phyloP scores from a whole-genome alignment of 2,329 filamentous ascomycete species.

The Penicillium sp. region DNA sequence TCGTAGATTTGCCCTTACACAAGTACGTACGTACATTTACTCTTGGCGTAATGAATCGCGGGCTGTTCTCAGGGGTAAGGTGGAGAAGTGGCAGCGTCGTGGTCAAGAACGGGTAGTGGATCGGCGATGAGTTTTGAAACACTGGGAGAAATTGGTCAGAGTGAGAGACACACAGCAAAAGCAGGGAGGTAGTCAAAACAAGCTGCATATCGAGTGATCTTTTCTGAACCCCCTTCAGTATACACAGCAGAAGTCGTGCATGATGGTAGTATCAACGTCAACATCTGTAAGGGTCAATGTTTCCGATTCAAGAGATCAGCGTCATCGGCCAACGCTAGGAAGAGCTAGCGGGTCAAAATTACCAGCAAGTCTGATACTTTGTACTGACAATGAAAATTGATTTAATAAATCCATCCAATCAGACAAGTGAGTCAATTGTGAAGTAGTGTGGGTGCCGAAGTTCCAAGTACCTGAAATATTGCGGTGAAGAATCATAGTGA shows the following conservation, averaged over 20 bases:
- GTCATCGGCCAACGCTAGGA: constrained; percentile 5
- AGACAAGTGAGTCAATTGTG: constrained; percentile 4
- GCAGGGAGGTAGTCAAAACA: not conserved
- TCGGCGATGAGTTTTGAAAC: constrained; percentile 14
- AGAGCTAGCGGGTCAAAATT: constrained; percentile 9
- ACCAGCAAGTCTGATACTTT: not conserved
- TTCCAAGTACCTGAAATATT: constrained; percentile 10
- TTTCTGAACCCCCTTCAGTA: no score
- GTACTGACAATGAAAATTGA: not conserved
- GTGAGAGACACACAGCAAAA: no score
- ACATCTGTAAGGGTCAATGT: not conserved
- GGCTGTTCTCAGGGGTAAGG: constrained; percentile 28
- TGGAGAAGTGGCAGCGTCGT: constrained; percentile 15
- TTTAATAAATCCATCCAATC: constrained; percentile 15
- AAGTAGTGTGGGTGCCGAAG: constrained; percentile 13
- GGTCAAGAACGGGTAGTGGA: constrained; percentile 25
- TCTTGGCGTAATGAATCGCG: constrained; percentile 19
- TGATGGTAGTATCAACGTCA: not conserved
- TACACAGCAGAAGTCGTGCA: no score
- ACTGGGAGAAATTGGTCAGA: not conserved
- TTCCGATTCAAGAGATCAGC: not conserved
- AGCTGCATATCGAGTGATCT: no score
- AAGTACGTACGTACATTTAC: constrained; percentile 1
- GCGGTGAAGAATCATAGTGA: constrained; percentile 3
- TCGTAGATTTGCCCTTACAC: constrained; percentile 7